Conservation (phyloP, 2,329 filamentous ascomycete species). For the Aureobasidium sp. region DNA sequence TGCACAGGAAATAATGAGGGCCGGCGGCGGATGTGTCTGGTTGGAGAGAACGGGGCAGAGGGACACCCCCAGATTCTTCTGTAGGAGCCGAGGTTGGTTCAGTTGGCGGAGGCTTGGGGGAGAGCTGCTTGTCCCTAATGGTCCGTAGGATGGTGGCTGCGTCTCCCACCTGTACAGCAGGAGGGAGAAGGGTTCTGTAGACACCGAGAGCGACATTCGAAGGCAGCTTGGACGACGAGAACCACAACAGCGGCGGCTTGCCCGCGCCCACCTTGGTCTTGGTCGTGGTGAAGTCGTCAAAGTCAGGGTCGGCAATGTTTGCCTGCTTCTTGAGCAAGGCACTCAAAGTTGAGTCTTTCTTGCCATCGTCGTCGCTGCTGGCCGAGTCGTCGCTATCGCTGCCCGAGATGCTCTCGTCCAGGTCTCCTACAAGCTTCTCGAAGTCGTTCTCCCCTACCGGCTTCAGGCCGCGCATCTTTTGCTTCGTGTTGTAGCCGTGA, state of each 20-base stretch:
- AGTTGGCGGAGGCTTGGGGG: constrained; percentile 45
- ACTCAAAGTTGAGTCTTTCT: constrained; percentile 63
- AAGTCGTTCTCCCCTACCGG: constrained; percentile 76
- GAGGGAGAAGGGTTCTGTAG: constrained; percentile 72
- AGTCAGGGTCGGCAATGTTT: constrained; percentile 51
- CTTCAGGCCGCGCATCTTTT: constrained; percentile 66
- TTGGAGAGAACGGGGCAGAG: constrained; percentile 34
- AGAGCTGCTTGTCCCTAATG: constrained; percentile 67
- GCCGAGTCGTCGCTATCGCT: constrained; percentile 59
- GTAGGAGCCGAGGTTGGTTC: constrained; percentile 32
- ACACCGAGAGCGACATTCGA: constrained; percentile 73
- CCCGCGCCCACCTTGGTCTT: constrained; percentile 48
- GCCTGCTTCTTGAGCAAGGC: constrained; percentile 77
- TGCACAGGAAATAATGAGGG: constrained; percentile 90
- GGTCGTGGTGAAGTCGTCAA: constrained; percentile 32
- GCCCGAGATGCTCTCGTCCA: constrained; percentile 88
- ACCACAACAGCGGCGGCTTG: constrained; percentile 76
- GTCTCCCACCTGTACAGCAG: constrained; percentile 58
- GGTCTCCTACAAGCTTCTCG: constrained; percentile 70
- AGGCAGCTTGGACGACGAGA: constrained; percentile 65
- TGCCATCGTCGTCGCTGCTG: constrained; percentile 53
- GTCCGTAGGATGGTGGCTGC: constrained; percentile 52
- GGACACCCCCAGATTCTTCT: constrained; percentile 49
- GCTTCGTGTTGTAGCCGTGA: constrained; percentile 90
- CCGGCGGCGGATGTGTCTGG: constrained; percentile 50